Conservation (phyloP, 257 asterid genomes). For the Anisodus acutangulus region DNA sequence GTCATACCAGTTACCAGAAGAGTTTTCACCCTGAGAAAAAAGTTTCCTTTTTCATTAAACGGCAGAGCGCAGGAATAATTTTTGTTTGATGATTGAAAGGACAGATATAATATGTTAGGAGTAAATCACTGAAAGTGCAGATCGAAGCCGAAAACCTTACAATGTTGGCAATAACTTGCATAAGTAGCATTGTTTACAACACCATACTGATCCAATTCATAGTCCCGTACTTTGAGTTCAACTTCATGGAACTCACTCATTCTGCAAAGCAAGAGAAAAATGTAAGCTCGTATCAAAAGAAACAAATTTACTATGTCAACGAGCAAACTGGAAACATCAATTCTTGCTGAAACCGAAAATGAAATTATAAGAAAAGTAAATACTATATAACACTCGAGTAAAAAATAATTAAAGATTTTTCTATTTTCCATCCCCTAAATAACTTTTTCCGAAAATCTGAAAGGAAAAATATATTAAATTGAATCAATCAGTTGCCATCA, state of each 20-base stretch:
- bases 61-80: not conserved
- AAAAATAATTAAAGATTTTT: not conserved
- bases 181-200: constrained; percentile 89
- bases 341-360: not conserved
- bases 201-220: constrained; percentile 91
- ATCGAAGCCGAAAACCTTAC: constrained; percentile 51
- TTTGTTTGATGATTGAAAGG: not conserved
- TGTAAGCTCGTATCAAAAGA: not conserved
- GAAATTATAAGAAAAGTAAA: not conserved
- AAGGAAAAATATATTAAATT: not conserved
- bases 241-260: constrained; percentile 70
- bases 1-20: not conserved
- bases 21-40: too few species aligned
- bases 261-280: constrained; percentile 46
- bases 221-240: constrained; percentile 87
- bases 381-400: not conserved
- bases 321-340: not conserved
- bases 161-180: constrained; percentile 92
- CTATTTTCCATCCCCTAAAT: not conserved
- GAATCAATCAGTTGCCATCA: not conserved
- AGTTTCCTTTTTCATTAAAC: not conserved
- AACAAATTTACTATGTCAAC: not conserved
- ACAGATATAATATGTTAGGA: not conserved
- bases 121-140: not conserved
- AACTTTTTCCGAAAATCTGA: constrained; percentile 1